A percentile compares a stretch with the other conserved stretches of the same genome.
Evolutionary conservation across 306 rosid species (phyloP).

Genomic region (Pterocarpus santalinus): DNA sequence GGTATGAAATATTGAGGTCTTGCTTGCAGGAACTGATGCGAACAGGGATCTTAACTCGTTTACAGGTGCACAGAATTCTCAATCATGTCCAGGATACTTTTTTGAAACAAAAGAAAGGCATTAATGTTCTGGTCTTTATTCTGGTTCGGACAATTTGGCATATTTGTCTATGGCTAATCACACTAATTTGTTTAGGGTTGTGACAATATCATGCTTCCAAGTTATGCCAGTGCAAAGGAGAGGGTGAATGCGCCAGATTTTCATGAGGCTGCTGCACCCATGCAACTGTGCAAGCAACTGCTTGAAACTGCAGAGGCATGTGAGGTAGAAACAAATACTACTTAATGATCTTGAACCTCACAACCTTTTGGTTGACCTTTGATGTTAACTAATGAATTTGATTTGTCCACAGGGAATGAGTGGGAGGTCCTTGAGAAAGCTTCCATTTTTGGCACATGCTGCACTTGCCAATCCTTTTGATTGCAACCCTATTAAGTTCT

Average conservation of each 20-base stretch:
- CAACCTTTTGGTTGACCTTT: conserved; percentile 28
- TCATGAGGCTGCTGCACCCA: conserved; percentile 53
- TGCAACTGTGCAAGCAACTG: conserved; percentile 64
- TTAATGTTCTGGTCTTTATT: conserved; percentile 14
- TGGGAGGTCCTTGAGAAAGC: conserved; percentile 92
- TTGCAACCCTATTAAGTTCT: conserved; percentile 75
- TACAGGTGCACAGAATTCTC: conserved; percentile 60
- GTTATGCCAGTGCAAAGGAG: conserved; percentile 70
- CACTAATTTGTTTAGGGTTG: conserved; percentile 62
- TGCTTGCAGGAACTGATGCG: conserved; percentile 85
- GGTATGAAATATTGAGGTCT: conserved; percentile 90
- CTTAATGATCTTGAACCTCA: conserved; percentile 30
- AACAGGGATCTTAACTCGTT: conserved; percentile 67
- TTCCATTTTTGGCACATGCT: conserved; percentile 90
- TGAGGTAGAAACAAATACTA: conserved; percentile 65
- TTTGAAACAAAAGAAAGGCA: background rate
- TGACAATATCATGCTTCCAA: conserved; percentile 60
- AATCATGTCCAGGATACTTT: conserved; percentile 23
- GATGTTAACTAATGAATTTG: conserved; percentile 25
- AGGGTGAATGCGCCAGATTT: conserved; percentile 56
- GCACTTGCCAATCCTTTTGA: conserved; percentile 72
- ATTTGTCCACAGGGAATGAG: conserved; percentile 79
- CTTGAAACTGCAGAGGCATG: conserved; percentile 90
- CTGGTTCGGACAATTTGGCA: conserved; percentile 31
- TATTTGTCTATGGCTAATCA: conserved; percentile 44